Conservation (phyloP, 768 basidiomycete species). For the Melanogaster broomeanus region DNA sequence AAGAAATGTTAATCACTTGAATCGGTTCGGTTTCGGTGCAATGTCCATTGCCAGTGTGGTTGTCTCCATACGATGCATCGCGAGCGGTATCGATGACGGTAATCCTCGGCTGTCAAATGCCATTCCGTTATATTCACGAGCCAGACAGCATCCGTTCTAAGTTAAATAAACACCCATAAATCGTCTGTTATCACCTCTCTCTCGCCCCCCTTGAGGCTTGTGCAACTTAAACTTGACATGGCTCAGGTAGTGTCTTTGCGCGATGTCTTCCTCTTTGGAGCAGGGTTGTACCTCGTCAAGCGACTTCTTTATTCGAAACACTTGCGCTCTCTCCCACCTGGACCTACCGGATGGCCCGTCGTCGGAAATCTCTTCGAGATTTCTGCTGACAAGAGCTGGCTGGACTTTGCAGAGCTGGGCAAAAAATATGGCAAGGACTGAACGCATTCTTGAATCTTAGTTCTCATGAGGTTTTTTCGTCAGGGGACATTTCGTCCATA, state of each 20-base stretch:
- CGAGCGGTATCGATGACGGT: too few species aligned
- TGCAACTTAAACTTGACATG: neutral
- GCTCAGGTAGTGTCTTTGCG: neutral
- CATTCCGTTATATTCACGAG: too few species aligned
- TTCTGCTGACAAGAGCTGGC: conserved; percentile 51
- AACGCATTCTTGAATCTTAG: neutral
- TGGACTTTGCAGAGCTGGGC: conserved; percentile 53
- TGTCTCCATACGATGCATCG: too few species aligned
- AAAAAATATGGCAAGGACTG: conserved; percentile 47
- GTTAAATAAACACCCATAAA: too few species aligned
- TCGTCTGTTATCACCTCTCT: neutral
- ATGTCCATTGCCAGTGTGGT: too few species aligned
- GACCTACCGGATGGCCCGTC: conserved; percentile 36
- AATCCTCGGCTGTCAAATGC: too few species aligned
- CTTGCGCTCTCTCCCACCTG: conserved; percentile 15
- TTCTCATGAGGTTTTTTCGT: conserved; percentile 14
- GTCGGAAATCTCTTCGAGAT: conserved; percentile 58
- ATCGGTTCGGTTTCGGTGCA: too few species aligned
- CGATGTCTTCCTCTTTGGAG: conserved; percentile 15
- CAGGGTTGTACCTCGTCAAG: conserved; percentile 9
- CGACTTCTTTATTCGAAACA: neutral
- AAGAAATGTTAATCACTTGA: too few species aligned
- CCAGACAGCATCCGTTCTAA: too few species aligned
- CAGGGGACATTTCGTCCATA: conserved; percentile 19
- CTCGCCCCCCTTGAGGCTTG: neutral